These are phyloP conservation scores for Kluyveromyces dobzhanskii DNA, from an alignment of 805 yeast genomes.

Conservation along the genomic window DNA sequence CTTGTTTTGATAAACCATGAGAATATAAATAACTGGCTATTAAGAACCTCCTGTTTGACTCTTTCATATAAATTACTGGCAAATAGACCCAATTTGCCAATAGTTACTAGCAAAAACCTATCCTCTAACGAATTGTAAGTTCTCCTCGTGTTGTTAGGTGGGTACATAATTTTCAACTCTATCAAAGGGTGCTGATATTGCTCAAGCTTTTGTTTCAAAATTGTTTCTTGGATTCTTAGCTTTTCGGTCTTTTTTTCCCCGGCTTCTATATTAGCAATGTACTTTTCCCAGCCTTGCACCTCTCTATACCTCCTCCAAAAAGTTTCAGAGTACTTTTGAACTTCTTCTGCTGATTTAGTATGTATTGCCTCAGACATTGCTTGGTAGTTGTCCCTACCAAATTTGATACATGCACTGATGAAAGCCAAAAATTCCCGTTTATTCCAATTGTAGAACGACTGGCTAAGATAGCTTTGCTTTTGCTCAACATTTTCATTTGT, in stretches of 20 bases:
- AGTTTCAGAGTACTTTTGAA: slow-evolving; percentile 45
- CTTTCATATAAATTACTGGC: slow-evolving; percentile 52
- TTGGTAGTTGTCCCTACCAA: slow-evolving; percentile 46
- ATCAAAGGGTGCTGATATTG: slow-evolving; percentile 52
- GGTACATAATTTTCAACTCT: slow-evolving; percentile 58
- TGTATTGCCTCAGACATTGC: slow-evolving; percentile 49
- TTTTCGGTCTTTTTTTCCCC: slow-evolving; percentile 62
- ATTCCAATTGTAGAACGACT: slow-evolving; percentile 62
- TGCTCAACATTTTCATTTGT: slow-evolving; percentile 52
- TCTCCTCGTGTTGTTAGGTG: slow-evolving; percentile 76
- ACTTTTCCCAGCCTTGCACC: slow-evolving; percentile 65
- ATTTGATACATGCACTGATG: slow-evolving; percentile 59
- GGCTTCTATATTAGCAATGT: slow-evolving; percentile 59
- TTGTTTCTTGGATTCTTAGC: slow-evolving; percentile 44
- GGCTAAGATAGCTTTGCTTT: slow-evolving; percentile 44
- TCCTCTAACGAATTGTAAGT: slow-evolving; percentile 65
- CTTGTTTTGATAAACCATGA: slow-evolving; percentile 70
- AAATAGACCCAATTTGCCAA: slow-evolving; percentile 57
- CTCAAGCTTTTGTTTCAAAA: slow-evolving; percentile 45
- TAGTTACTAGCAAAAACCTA: slow-evolving; percentile 51
- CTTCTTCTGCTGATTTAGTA: slow-evolving; percentile 50
- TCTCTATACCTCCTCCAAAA: slow-evolving; percentile 57
- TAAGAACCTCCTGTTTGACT: slow-evolving; percentile 54
- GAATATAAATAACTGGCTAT: slow-evolving; percentile 54
- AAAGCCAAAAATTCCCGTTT: slow-evolving; percentile 68